phyloP scores from a whole-genome alignment of 202 grass and related monocot species.

The Miscanthus sacchariflorus region DNA sequence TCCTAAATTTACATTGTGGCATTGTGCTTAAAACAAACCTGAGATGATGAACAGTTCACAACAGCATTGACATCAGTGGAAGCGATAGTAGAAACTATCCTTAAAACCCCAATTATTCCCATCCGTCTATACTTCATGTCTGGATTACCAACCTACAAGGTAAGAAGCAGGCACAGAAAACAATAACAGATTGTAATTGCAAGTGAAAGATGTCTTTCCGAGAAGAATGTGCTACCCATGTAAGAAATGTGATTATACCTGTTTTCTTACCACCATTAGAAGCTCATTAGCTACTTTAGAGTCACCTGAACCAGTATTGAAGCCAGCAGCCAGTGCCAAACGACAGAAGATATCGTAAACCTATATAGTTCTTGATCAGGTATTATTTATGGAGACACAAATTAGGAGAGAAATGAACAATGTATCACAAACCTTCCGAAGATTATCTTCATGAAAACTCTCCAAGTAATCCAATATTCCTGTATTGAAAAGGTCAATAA shows the following conservation, averaged over 20 bases:
- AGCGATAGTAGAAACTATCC: conserved; percentile 72
- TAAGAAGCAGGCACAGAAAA: conserved; percentile 25
- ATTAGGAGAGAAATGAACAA: conserved; percentile 28
- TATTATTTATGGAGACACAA: conserved; percentile 23
- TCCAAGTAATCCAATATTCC: conserved; percentile 97
- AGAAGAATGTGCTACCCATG: conserved; percentile 19
- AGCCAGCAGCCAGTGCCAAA: conserved; percentile 75
- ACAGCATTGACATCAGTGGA: conserved; percentile 57
- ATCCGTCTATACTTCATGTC: conserved; percentile 91
- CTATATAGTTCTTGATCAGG: conserved; percentile 47
- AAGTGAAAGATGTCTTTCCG: conserved; percentile 34
- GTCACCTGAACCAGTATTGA: conserved; percentile 63
- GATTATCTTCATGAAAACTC: conserved; percentile 81
- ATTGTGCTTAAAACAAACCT: conserved; percentile 54
- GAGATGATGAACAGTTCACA: conserved; percentile 62
- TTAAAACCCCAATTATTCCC: conserved; percentile 97
- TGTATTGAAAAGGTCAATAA: conserved; percentile 44
- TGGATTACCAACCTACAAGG: conserved; percentile 82
- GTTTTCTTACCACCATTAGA: conserved; percentile 96
- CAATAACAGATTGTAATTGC: conserved; percentile 8
- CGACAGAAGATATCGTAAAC: conserved; percentile 88
- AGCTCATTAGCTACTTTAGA: conserved; percentile 87
- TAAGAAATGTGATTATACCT: conserved; percentile 53
- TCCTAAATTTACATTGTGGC: conserved; percentile 28
- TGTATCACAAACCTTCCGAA: conserved; percentile 75